Evolutionary conservation across 2,329 filamentous ascomycete species (phyloP), one percentile per base, ranked within the genome.

Genomic region (Calonectria hawksworthii): DNA sequence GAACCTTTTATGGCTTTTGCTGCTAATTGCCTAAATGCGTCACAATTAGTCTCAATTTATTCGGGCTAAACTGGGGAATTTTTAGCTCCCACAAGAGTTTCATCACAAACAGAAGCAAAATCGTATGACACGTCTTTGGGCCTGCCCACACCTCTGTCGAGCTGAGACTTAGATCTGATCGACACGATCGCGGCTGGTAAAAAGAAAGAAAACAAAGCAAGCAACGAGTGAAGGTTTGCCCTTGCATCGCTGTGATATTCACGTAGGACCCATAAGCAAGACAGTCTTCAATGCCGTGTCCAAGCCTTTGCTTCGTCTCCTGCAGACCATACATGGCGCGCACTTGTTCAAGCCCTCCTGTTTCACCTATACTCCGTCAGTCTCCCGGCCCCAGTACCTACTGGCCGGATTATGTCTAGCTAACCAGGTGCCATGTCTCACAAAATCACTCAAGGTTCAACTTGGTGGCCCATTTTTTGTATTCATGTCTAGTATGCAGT

Each of bases 401-500:
- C 56, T 63, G 56, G 38, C n/a, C 10, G 32, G 23, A 63, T 41
- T 38, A 28, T 41, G 56, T 41, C 34, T 38, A 63, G 56, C 36
- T n/a, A 23, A 63, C 38, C 34, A 28, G 26, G 23, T 63, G 34
- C 14, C 56, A 18, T 21, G 56, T 41, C 56, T 63, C 56, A 21
- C 41, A 65, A 65, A 44, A 50, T 50, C 26, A 18, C 61, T 47
- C 61, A 30, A 11, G 41, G 38, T 50, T 50, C 0, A 65, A 34
- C 10, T 26, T 65, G 38, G 41, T 47, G 41, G 47, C 59, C 61
- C 59, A 56, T 66, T 32, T 47, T 36, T 51, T 66, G 50, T 41
- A 71, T 65, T 66, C 50, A 50, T 52, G 68, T 71, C 59, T 71
- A 47, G n/a, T 47, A 56, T 66, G 16, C 59, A 56, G 36, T 71